Evolutionary conservation across 257 asterid species (phyloP), one percentile per base, ranked within the genome.

Genomic region (Haberlea rhodopensis): DNA sequence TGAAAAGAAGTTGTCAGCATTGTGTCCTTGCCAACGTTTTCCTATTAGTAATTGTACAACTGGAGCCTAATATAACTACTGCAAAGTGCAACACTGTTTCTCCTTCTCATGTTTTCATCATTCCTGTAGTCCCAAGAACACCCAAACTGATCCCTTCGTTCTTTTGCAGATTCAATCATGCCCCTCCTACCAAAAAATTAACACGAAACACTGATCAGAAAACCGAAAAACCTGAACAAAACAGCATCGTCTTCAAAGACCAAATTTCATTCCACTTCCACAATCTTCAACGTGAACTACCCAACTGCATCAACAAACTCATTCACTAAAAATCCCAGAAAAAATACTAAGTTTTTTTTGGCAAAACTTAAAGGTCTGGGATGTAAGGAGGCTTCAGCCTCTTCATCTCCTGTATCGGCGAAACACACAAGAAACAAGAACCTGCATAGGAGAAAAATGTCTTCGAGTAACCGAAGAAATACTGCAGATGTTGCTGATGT

Each of bases 281-380:
- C 21, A 32, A 40, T 55, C 27, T 22, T 43, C 31, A 52, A 31
- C 18, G 5, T 15, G 9, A 61, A 29, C n/a, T n/a, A n/a, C 48
- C 37, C 75, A 66, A 26, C 31, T 53, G 78, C 73, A 48, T 63
- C 82, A 51, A 70, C 69, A 53, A 77, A 25, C 54, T 28, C 62
- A 20, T 24, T 34, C 10, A 5, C 66, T 51, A 48, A 53, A 21
- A 71, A 76, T 22, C 27, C 78, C 8, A 76, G 72, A 74, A 76
- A 67, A n/a, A 73, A 76, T 52, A 64, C 59, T 48, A 73, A 28
- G 55, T 71, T 75, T 53, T 15, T 65, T 60, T 58, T 70, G 40
- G 67, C 62, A 21, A 79, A 71, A 27, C 68, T 81, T 25, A 56
- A 67, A 65, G 85, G 87, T 56, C 69, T 85, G 51, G 85, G 87